phyloP scores from a whole-genome alignment of 805 yeast species.

The Yarrowia keelungensis region DNA sequence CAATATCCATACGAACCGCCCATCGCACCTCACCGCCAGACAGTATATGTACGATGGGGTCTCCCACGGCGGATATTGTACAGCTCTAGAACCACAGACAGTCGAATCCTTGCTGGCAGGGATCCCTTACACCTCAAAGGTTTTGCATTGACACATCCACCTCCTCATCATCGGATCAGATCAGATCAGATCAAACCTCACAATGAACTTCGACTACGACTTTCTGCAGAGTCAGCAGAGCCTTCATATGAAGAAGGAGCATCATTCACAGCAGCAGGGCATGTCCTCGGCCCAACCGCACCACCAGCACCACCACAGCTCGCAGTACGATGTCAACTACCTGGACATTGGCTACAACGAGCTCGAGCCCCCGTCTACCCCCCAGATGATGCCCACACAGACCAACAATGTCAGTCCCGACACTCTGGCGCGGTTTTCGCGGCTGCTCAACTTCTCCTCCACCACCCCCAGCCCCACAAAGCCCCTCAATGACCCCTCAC shows the following conservation, averaged over 20 bases:
- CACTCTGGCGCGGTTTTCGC: conserved; percentile 28
- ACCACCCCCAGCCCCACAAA: conserved; percentile 30
- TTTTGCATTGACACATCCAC: too few relatives aligned
- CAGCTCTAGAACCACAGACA: conserved; percentile 21
- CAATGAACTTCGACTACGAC: conserved; percentile 34
- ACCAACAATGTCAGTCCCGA: conserved; percentile 34
- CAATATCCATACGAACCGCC: conserved; percentile 35
- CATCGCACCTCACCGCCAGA: conserved; percentile 32
- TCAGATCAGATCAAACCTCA: not conserved
- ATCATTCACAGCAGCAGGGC: conserved; percentile 5
- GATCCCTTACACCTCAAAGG: not conserved
- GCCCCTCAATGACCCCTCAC: conserved; percentile 30
- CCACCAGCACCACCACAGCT: not conserved
- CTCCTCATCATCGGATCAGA: not conserved
- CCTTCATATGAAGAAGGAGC: conserved; percentile 19
- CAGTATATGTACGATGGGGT: conserved; percentile 32
- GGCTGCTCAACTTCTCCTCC: conserved; percentile 34
- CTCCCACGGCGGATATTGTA: conserved; percentile 1
- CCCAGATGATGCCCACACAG: conserved; percentile 22
- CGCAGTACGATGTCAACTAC: conserved; percentile 29
- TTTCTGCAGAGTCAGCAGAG: conserved; percentile 32
- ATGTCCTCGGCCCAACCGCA: not conserved
- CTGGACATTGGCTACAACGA: conserved; percentile 38
- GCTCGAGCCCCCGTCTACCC: conserved; percentile 31
- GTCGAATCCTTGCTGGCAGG: conserved; percentile 30